Conservation (phyloP, 2,329 filamentous ascomycete species). For the Spiromastix sp. region DNA sequence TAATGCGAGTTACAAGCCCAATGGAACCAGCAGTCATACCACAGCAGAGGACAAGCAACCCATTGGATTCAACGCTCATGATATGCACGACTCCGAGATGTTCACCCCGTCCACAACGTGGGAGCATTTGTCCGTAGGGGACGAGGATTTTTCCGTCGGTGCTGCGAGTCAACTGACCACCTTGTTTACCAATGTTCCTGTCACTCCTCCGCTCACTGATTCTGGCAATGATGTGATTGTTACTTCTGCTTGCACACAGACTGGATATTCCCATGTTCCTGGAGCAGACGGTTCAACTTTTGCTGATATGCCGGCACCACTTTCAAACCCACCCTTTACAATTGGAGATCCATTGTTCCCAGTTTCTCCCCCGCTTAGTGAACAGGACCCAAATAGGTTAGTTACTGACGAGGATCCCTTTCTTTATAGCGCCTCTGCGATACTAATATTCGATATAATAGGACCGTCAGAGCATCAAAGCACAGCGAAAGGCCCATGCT, state of each 20-base stretch:
- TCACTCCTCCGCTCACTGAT: conserved; percentile 34
- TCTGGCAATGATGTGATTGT: conserved; percentile 31
- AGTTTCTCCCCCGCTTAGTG: conserved; percentile 27
- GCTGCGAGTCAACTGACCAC: conserved; percentile 25
- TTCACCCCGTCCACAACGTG: conserved; percentile 19
- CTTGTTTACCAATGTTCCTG: conserved; percentile 28
- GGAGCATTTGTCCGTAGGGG: conserved; percentile 26
- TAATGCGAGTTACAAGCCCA: conserved; percentile 27
- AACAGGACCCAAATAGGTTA: conserved; percentile 33
- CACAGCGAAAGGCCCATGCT: conserved; percentile 27
- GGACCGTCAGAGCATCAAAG: conserved; percentile 31
- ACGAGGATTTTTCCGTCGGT: conserved; percentile 23
- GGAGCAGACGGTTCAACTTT: conserved; percentile 28
- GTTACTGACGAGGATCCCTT: conserved; percentile 6
- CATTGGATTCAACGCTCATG: conserved; percentile 23
- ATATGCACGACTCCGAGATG: conserved; percentile 25
- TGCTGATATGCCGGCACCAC: conserved; percentile 25
- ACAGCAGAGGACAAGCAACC: conserved; percentile 29
- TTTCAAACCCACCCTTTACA: conserved; percentile 26
- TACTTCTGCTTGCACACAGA: conserved; percentile 29
- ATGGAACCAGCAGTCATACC: conserved; percentile 22
- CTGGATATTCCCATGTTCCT: conserved; percentile 28
- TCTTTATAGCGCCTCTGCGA: conserved; percentile 6
- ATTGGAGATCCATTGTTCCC: conserved; percentile 31
- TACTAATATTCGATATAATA: conserved; percentile 13